phyloP scores from a whole-genome alignment of 2,329 filamentous ascomycete genomes.

The Paraconiothyrium brasiliense region DNA sequence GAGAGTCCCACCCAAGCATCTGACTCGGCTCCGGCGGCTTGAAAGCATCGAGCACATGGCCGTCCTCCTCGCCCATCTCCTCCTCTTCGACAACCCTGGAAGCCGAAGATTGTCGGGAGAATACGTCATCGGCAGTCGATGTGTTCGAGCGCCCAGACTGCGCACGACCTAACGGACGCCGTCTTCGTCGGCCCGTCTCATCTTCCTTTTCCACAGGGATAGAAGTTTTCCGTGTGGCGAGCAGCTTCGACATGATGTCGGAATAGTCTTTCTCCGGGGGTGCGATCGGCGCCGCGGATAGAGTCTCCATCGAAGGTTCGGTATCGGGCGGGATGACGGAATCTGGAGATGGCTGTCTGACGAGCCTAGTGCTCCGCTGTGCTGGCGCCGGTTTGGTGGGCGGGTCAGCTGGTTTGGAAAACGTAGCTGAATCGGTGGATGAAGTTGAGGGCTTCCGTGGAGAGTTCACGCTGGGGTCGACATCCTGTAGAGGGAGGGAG shows the following conservation, averaged over 20 bases:
- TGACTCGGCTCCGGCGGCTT: slow-evolving; percentile 48
- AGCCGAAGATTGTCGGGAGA: slow-evolving; percentile 29
- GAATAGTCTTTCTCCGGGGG: slow-evolving; percentile 44
- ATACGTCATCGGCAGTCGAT: slow-evolving; percentile 34
- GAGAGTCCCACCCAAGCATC: slow-evolving; percentile 50
- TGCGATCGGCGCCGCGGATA: slow-evolving; percentile 16
- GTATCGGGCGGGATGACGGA: slow-evolving; percentile 36
- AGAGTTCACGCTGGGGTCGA: slow-evolving; percentile 38
- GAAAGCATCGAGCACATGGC: slow-evolving; percentile 21
- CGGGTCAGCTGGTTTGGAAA: slow-evolving; percentile 28
- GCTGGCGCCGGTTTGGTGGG: slow-evolving; percentile 31
- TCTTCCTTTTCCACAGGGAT: slow-evolving; percentile 31
- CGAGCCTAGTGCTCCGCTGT: slow-evolving; percentile 21
- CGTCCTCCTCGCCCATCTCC: slow-evolving; percentile 29
- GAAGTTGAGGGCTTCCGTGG: slow-evolving; percentile 42
- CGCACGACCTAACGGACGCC: slow-evolving; percentile 44
- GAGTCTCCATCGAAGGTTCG: slow-evolving; percentile 19
- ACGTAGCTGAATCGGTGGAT: slow-evolving; percentile 28
- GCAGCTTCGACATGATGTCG: slow-evolving; percentile 40
- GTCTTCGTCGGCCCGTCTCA: slow-evolving; percentile 31
- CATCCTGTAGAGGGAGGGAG: slow-evolving; percentile 41
- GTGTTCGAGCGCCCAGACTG: slow-evolving; percentile 41
- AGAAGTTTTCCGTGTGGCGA: slow-evolving; percentile 41
- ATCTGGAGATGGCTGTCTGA: slow-evolving; percentile 34
- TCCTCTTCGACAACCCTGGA: slow-evolving; percentile 26